Conservation (phyloP, 306 rosid species). For the Phaseolus lunatus region DNA sequence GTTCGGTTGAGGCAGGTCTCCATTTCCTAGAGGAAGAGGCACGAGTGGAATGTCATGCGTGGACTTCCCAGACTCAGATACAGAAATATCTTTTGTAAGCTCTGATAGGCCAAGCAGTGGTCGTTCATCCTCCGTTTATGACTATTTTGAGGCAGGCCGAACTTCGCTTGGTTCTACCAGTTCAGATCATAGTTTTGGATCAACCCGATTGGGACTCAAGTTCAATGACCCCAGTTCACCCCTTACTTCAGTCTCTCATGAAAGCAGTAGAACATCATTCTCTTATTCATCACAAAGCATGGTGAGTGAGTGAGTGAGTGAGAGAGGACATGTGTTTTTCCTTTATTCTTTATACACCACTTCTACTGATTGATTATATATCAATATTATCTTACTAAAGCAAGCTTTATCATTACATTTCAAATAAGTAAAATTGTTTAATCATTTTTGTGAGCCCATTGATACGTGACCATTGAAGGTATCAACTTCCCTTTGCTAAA, state of each 20-base stretch:
- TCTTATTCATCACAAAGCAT: conserved; percentile 74
- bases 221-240: conserved; percentile 49
- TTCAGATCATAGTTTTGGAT: conserved; percentile 73
- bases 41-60: conserved; percentile 51
- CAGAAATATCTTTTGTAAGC: conserved; percentile 86
- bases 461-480: background rate
- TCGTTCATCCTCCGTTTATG: conserved; percentile 63
- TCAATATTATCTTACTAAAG: background rate
- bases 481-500: conserved; percentile 34
- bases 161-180: conserved; percentile 68
- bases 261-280: conserved; percentile 59
- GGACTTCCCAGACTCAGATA: conserved; percentile 70
- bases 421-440: background rate
- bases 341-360: background rate
- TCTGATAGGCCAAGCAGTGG: conserved; percentile 84
- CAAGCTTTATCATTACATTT: background rate
- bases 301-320: conserved; percentile 51
- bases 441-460: background rate
- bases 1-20: conserved; percentile 51
- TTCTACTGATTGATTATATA: background rate
- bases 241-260: conserved; percentile 62
- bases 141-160: conserved; percentile 60
- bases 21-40: conserved; percentile 51
- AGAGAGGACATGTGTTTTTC: background rate
- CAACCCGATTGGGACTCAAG: conserved; percentile 46